A percentile compares a stretch with the other conserved stretches of the same genome.
These are phyloP conservation scores for Salix viminalis DNA, from an alignment of 345 rosid species.

Conservation along the genomic window DNA sequence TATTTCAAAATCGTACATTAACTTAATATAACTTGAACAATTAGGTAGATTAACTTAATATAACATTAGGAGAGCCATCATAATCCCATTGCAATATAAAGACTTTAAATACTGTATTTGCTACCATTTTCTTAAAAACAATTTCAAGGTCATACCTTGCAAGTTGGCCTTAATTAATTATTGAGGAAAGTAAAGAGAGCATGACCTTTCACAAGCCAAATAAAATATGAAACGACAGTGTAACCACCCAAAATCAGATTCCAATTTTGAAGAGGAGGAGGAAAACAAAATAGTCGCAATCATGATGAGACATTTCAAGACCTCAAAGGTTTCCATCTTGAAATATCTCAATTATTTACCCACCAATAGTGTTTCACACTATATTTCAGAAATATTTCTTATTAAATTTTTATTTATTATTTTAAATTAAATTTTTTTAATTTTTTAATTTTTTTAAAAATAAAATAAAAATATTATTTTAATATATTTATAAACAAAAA, in stretches of 20 bases:
- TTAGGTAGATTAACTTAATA: too few species aligned
- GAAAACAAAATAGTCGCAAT: background rate
- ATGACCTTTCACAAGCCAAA: background rate
- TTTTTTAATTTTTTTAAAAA: too few species aligned
- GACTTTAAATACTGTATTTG: background rate
- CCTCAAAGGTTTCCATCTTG: background rate
- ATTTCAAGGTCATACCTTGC: background rate
- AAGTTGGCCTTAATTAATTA: background rate
- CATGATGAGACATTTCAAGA: background rate
- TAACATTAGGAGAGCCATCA: too few species aligned
- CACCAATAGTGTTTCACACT: too few species aligned
- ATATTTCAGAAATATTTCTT: too few species aligned
- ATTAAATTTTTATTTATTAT: too few species aligned
- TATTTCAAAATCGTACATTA: too few species aligned
- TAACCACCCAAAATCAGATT: conserved; percentile 14
- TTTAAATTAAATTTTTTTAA: too few species aligned
- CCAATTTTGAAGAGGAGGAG: background rate
- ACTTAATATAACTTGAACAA: too few species aligned
- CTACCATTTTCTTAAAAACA: background rate
- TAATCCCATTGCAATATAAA: too few species aligned
- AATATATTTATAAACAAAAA: too few species aligned
- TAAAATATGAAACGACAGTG: background rate
- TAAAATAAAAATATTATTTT: too few species aligned
- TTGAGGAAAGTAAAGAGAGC: background rate
- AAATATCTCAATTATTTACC: background rate